Conservation (phyloP, 108 stramenopile species). For the Parietichytrium sp. region DNA sequence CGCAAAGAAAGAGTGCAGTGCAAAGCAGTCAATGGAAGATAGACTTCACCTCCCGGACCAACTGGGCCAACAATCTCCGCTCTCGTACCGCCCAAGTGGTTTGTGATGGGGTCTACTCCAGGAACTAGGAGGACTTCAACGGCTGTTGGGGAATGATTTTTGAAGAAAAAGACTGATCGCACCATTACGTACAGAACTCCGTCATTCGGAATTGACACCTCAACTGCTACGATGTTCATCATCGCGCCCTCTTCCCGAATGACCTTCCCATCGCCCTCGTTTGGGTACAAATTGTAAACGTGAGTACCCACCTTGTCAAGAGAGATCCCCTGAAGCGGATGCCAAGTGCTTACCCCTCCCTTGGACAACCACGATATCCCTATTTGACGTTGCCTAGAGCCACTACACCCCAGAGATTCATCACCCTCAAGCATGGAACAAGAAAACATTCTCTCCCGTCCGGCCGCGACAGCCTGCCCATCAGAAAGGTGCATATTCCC, state of each 20-base stretch:
- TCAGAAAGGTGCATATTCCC: too few relatives aligned
- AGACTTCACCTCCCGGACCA: background rate
- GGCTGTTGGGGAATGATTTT: background rate
- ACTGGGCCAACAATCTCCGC: background rate
- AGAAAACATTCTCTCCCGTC: too few relatives aligned
- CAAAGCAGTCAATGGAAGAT: background rate
- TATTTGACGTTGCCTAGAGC: too few relatives aligned
- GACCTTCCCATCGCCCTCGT: background rate
- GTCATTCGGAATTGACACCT: background rate
- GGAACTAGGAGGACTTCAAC: background rate
- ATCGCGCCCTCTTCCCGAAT: background rate
- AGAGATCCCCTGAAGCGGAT: background rate
- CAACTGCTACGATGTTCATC: background rate
- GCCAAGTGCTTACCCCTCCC: too few relatives aligned
- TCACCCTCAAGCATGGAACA: too few relatives aligned
- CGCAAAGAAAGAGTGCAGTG: background rate
- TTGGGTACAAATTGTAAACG: background rate
- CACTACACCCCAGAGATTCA: too few relatives aligned
- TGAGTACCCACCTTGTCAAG: background rate
- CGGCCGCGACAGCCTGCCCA: too few relatives aligned
- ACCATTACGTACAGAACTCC: background rate
- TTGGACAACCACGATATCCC: too few relatives aligned
- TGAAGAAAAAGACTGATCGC: background rate
- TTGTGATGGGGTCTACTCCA: background rate
- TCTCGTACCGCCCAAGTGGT: background rate